A percentile compares a stretch with the other conserved stretches of the same genome.
These are phyloP conservation scores for Candolleomyces aberdarensis DNA, from an alignment of 768 basidiomycete genomes.

Conservation along the genomic window DNA sequence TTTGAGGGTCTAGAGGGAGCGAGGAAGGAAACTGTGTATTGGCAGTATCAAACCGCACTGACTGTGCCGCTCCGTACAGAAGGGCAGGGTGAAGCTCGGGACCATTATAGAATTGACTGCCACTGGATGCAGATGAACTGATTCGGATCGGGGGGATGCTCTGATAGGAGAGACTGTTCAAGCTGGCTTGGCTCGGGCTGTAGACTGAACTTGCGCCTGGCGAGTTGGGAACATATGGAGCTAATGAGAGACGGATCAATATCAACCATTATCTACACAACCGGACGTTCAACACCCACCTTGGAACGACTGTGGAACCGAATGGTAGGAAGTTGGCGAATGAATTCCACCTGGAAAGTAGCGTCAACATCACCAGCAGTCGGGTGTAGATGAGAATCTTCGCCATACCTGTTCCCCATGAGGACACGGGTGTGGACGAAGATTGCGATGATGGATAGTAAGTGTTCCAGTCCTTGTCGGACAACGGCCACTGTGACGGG, in stretches of 20 bases:
- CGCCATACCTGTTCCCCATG: slow-evolving; percentile 8
- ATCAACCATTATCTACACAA: too few relatives aligned
- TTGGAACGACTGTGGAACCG: too few relatives aligned
- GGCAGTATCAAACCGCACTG: not conserved
- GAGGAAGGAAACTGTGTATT: not conserved
- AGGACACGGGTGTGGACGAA: not conserved
- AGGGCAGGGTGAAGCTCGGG: slow-evolving; percentile 2
- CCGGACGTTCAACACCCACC: not conserved
- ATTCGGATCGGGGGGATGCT: not conserved
- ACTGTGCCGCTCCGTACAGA: not conserved
- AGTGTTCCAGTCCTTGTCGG: not conserved
- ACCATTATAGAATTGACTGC: not conserved
- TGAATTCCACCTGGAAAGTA: not conserved
- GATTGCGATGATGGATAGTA: not conserved
- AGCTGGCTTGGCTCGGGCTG: not conserved
- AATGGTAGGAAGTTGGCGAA: not conserved
- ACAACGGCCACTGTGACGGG: not conserved
- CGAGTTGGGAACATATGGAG: not conserved
- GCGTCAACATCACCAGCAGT: not conserved
- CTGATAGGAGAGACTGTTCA: not conserved
- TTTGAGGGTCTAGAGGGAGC: not conserved
- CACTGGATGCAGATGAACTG: not conserved
- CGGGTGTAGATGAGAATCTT: not conserved
- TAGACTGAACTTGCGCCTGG: not conserved
- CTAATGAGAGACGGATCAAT: not conserved